Base-by-base conservation (phyloP, 2,329 filamentous ascomycete species). In the Chaetomiaceae sp. region DNA sequence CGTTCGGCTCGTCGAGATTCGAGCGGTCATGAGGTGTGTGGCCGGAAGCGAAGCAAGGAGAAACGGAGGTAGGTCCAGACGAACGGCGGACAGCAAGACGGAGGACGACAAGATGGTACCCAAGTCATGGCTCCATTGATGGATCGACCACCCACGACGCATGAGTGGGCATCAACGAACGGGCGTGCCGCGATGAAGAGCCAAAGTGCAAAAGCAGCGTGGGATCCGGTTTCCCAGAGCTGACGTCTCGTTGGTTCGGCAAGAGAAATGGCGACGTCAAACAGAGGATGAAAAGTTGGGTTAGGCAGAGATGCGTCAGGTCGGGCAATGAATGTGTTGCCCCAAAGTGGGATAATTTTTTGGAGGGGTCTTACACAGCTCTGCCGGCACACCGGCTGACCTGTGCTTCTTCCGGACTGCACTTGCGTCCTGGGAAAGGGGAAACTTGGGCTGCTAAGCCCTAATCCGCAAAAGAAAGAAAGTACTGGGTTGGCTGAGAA, bases 161-260 rank as follows among this genome's bases (percentile, higher is more conserved):
- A 39, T n/a, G 11, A 47, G 19, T 17, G 25, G 20, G 22, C 25
- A 36, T 37, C 43, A 23, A 27, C 33, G 65, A 71, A 65, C 68
- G 71, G 72, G 67, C 69, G 70, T 68, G 69, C 60, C 40, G 31
- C 52, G 43, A 47, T 68, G 66, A 68, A 65, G 66, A 61, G 55
- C 59, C 52, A 29, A 57, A 47, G 55, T 57, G 61, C 60, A 68
- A 68, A 68, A 67, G 63, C 64, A 63, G 64, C 65, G 66, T 65
- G 50, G 60, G 61, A 64, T 66, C 62, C 59, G 53, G 54, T 34
- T 43, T 44, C 38, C 51, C 39, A 37, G 33, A 51, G 33, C 37
- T 37, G 55, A 45, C 36, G 31, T 58, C 47, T 61, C 49, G 61
- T 64, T 63, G 59, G 62, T 39, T 56, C 54, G 58, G 47, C 39